Evolutionary conservation across 2,329 filamentous ascomycete genomes (phyloP).

Genomic region (Trichocomaceae sp.): DNA sequence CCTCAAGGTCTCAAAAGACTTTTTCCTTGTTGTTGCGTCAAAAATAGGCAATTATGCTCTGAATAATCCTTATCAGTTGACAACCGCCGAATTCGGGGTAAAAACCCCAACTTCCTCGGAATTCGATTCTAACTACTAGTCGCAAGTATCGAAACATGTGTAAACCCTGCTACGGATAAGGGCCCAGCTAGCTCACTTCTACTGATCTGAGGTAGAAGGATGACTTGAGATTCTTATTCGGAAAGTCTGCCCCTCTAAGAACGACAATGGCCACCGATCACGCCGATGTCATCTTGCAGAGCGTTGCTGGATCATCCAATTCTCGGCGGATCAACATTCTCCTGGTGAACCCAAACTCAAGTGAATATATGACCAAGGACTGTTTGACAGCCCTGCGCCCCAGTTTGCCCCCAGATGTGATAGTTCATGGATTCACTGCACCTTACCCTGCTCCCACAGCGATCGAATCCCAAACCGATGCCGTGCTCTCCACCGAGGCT

Average conservation of each 20-base stretch:
- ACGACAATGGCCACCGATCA: slow-evolving; percentile 1
- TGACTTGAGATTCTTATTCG: slow-evolving; percentile 1
- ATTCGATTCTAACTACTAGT: no score
- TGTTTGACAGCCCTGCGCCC: slow-evolving; percentile 40
- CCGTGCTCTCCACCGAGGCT: slow-evolving; percentile 45
- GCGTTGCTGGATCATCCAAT: slow-evolving; percentile 6
- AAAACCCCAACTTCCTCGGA: not conserved
- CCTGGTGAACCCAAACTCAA: slow-evolving; percentile 46
- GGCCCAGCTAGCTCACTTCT: not conserved
- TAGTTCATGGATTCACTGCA: slow-evolving; percentile 46
- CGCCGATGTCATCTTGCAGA: not conserved
- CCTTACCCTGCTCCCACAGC: slow-evolving; percentile 44
- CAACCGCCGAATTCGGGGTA: slow-evolving; percentile 2
- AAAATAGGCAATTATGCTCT: not conserved
- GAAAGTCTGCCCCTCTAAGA: not conserved
- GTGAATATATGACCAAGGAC: slow-evolving; percentile 42
- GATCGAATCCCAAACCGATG: slow-evolving; percentile 47
- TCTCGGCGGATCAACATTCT: slow-evolving; percentile 31
- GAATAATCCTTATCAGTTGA: slow-evolving; percentile 4
- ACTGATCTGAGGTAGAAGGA: slow-evolving; percentile 2
- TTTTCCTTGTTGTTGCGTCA: no score
- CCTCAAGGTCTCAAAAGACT: no score
- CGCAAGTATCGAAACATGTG: not conserved
- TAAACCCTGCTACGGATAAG: not conserved
- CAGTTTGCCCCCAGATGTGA: slow-evolving; percentile 43